Evolutionary conservation across 2,329 filamentous ascomycete genomes (phyloP), one percentile per base, ranked within the genome.

Genomic region (Pyrenochaeta sp.): DNA sequence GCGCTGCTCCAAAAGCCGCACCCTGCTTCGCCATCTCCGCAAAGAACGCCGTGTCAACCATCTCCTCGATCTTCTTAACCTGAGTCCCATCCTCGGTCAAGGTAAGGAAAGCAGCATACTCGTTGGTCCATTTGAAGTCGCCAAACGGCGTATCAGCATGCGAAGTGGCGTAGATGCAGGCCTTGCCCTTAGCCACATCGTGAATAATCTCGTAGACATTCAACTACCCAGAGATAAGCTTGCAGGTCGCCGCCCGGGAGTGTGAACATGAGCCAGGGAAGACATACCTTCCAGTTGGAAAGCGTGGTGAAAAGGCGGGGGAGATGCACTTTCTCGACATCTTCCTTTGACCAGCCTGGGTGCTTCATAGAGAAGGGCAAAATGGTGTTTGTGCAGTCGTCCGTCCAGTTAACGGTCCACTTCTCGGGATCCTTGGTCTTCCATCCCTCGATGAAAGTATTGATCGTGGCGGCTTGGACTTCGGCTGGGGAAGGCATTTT

Each of bases 31-130:
- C 39, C 39, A 42, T 42, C n/a, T 42, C 39, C 39, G 39, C 39
- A 42, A 42, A 42, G 8, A 42, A 42, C n/a, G 39, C 39, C n/a
- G 39, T 42, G n/a, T 42, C 39, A 42, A 42, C 39, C 39, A 42
- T 42, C 39, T 42, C 39, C 39, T 42, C 39, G n/a, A 42, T 42
- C 39, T 42, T 42, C n/a, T 42, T 19, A 7, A 42, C 39, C 39
- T 42, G 13, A 10, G n/a, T 42, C 22, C 39, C 39, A 22, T 42
- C 39, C 39, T 42, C 39, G 22, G 15, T 19, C 39, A 42, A 22
- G 5, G 39, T 42, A 22, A 42, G 13, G n/a, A 42, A 42, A 42
- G 39, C 39, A 42, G 39, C 39, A 22, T 22, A 42, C n/a, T 42
- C 39, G n/a, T 42, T 42, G 19, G 39, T 42, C 39, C 39, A 42